These are phyloP conservation scores for Tuber calosporum DNA, from an alignment of 495 filamentous ascomycete species.

Conservation along the genomic window DNA sequence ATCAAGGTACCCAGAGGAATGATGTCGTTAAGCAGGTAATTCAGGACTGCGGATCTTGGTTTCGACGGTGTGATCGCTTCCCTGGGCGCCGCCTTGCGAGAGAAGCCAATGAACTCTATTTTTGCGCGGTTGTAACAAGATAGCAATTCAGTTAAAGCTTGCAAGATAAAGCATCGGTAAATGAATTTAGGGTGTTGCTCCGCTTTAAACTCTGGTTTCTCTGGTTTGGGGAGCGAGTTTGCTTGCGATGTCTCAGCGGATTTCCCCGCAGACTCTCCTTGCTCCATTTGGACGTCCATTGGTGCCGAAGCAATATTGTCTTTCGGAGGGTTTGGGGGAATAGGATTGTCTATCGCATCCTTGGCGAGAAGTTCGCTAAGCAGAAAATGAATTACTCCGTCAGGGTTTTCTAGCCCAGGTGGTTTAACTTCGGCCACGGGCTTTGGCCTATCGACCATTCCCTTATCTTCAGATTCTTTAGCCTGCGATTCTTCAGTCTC, in stretches of 20 bases:
- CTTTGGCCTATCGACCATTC: conserved; percentile 56
- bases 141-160: conserved; percentile 88
- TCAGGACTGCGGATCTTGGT: conserved; percentile 82
- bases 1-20: conserved; percentile 71
- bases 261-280: conserved; percentile 26
- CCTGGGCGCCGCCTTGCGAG: conserved; percentile 73
- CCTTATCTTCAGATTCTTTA: conserved; percentile 49
- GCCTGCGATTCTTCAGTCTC: conserved; percentile 40
- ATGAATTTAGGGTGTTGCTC: conserved; percentile 94
- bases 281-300: conserved; percentile 43
- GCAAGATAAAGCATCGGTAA: conserved; percentile 89
- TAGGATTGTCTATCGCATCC: conserved; percentile 46
- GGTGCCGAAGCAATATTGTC: conserved; percentile 19
- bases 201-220: conserved; percentile 77
- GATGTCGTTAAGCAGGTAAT: conserved; percentile 82
- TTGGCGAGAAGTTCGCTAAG: conserved; percentile 83
- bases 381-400: conserved; percentile 92
- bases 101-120: conserved; percentile 98
- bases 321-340: conserved; percentile 14
- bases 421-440: conserved; percentile 60
- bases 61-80: conserved; percentile 80
- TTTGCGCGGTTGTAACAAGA: conserved; percentile 89
- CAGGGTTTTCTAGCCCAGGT: conserved; percentile 83
- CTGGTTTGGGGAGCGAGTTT: conserved; percentile 48
- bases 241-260: conserved; percentile 32